Percentiles rank a stretch among this genome's conserved stretches.
Evolutionary conservation across 2,329 filamentous ascomycete species (phyloP).

Genomic region (Colletotrichum abscissum): DNA sequence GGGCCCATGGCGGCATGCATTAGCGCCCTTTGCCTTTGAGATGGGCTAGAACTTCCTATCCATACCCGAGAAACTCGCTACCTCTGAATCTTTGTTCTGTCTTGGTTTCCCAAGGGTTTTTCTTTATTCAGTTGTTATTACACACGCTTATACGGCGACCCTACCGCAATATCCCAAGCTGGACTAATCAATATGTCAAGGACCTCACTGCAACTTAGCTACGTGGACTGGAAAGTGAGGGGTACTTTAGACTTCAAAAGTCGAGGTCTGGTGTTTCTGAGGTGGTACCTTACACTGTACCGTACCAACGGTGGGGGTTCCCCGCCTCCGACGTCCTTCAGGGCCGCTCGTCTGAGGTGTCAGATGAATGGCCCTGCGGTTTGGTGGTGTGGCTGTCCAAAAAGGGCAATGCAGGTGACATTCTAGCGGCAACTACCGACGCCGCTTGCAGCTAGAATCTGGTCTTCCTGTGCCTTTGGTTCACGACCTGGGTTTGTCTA

Average conservation of each 20-base stretch:
- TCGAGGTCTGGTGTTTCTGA: background rate
- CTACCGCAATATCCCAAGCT: background rate
- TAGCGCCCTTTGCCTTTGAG: constrained; percentile 10
- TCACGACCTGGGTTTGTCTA: too few species aligned
- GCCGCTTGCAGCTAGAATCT: background rate
- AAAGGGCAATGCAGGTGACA: background rate
- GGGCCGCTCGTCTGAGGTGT: background rate
- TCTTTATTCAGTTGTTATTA: background rate
- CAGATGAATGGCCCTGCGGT: background rate
- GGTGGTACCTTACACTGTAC: background rate
- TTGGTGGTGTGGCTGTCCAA: background rate
- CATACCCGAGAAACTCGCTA: background rate
- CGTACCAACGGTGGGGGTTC: background rate
- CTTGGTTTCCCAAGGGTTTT: background rate
- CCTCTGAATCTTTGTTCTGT: background rate
- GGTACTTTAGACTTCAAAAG: background rate
- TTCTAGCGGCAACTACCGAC: background rate
- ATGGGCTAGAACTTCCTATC: background rate
- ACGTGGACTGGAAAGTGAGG: background rate
- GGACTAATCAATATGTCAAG: background rate
- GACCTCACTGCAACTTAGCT: background rate
- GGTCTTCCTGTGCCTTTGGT: too few species aligned
- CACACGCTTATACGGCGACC: background rate
- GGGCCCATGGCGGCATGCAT: constrained; percentile 18
- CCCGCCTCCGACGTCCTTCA: background rate